phyloP scores from a whole-genome alignment of 805 yeast genomes.

The Yarrowia sp. region DNA sequence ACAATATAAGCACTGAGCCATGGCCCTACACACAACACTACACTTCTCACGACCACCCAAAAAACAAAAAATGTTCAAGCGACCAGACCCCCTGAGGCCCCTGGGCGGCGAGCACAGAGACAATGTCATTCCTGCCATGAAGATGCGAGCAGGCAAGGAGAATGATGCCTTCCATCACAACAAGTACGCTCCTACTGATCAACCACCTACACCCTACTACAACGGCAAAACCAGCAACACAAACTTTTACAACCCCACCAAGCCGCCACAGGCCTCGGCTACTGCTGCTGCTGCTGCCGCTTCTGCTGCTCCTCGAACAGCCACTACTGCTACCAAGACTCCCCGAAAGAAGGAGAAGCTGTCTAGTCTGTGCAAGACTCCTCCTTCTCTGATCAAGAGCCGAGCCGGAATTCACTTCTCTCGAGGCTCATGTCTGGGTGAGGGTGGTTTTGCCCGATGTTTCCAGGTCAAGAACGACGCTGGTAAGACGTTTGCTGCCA shows the following conservation, averaged over 20 bases:
- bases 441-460: conserved; percentile 98
- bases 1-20: conserved; percentile 13
- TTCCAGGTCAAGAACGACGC: conserved; percentile 91
- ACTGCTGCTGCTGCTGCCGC: neutral
- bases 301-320: neutral
- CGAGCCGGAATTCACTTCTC: conserved; percentile 84
- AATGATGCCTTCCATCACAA: conserved; percentile 2
- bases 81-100: conserved; percentile 13
- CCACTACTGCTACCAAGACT: conserved; percentile 9
- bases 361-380: conserved; percentile 90
- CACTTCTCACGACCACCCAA: neutral
- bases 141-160: conserved; percentile 22
- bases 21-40: neutral
- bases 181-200: neutral
- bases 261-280: neutral
- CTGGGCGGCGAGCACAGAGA: conserved; percentile 17
- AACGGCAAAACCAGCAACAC: neutral
- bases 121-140: neutral
- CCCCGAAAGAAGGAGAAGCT: conserved; percentile 73
- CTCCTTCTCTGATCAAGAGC: conserved; percentile 89
- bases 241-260: neutral
- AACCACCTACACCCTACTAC: conserved; percentile 3
- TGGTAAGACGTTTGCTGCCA: conserved; percentile 90
- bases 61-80: conserved; percentile 6
- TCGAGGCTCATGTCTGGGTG: conserved; percentile 88